phyloP scores from a whole-genome alignment of 2,329 filamentous ascomycete species.

The Aspergillus arachidicola region DNA sequence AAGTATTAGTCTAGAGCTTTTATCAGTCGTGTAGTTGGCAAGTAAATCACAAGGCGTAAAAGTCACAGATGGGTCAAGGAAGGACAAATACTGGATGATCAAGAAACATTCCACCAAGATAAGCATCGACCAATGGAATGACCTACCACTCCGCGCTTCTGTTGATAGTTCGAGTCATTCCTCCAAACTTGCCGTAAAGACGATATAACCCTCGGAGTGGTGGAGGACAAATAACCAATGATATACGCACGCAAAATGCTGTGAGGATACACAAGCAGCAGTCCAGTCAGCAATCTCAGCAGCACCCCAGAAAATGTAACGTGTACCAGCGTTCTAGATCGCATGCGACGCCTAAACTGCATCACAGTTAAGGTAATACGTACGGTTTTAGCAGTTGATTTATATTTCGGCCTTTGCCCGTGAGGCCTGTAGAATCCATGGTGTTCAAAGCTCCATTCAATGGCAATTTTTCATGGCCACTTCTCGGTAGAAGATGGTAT shows the following conservation, averaged over 20 bases:
- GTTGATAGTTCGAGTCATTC: slow-evolving; percentile 33
- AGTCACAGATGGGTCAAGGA: neutral
- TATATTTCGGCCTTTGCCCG: slow-evolving; percentile 25
- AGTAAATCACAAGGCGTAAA: neutral
- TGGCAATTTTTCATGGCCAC: slow-evolving; percentile 25
- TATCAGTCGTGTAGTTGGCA: neutral
- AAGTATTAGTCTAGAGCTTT: neutral
- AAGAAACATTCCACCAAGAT: slow-evolving; percentile 8
- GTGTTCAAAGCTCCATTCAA: slow-evolving; percentile 22
- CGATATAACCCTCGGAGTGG: slow-evolving; percentile 49
- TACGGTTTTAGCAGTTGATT: slow-evolving; percentile 36
- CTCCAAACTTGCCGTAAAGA: slow-evolving; percentile 38
- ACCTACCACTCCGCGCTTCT: slow-evolving; percentile 43
- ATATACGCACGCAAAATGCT: slow-evolving; percentile 51
- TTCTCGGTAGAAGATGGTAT: slow-evolving; percentile 5
- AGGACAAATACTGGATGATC: neutral
- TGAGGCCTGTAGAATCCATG: slow-evolving; percentile 31
- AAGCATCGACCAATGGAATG: neutral
- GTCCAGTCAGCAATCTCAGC: slow-evolving; percentile 3
- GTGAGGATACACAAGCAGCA: slow-evolving; percentile 4
- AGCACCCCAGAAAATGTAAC: slow-evolving; percentile 4
- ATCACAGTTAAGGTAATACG: slow-evolving; percentile 23
- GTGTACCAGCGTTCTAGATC: slow-evolving; percentile 3
- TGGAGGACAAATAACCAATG: slow-evolving; percentile 51
- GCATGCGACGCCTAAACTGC: neutral